Percentiles rank a stretch among this genome's conserved stretches.
phyloP scores from a whole-genome alignment of 305 asterid species.

The Fraxinus ornus region DNA sequence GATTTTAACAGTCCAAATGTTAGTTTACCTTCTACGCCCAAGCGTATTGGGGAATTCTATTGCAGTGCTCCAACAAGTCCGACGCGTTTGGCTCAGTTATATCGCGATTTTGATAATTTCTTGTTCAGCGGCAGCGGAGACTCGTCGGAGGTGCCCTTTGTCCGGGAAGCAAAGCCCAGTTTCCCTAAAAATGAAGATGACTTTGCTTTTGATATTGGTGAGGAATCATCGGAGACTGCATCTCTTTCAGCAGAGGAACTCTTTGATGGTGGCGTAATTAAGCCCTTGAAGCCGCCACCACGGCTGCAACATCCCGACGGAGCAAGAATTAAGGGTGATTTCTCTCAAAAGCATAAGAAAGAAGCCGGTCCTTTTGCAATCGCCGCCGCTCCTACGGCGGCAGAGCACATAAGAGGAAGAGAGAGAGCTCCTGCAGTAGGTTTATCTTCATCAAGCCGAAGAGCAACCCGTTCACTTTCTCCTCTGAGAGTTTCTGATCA shows the following conservation, averaged over 20 bases:
- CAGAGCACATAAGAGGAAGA: slow-evolving; percentile 37
- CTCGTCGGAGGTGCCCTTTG: slow-evolving; percentile 27
- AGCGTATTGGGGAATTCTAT: neutral
- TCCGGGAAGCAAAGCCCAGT: neutral
- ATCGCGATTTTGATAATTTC: slow-evolving; percentile 34
- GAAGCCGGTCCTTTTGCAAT: slow-evolving; percentile 10
- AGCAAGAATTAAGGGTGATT: slow-evolving; percentile 14
- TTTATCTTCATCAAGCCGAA: slow-evolving; percentile 41
- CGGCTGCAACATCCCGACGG: slow-evolving; percentile 9
- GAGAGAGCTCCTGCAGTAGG: slow-evolving; percentile 26
- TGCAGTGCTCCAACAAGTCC: neutral
- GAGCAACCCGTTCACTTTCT: slow-evolving; percentile 65
- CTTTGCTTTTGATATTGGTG: slow-evolving; percentile 55
- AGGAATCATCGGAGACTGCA: slow-evolving; percentile 32
- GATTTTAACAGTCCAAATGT: neutral
- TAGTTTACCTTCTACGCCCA: neutral
- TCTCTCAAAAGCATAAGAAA: slow-evolving; percentile 30
- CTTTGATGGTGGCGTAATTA: slow-evolving; percentile 70
- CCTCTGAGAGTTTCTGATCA: slow-evolving; percentile 44
- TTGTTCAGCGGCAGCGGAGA: neutral
- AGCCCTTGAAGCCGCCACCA: slow-evolving; percentile 46
- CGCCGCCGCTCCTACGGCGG: neutral
- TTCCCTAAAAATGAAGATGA: slow-evolving; percentile 20
- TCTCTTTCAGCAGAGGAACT: slow-evolving; percentile 72
- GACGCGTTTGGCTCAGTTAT: neutral